phyloP scores from a whole-genome alignment of 2,329 filamentous ascomycete genomes.

The Sphaerulina vaccinii region DNA sequence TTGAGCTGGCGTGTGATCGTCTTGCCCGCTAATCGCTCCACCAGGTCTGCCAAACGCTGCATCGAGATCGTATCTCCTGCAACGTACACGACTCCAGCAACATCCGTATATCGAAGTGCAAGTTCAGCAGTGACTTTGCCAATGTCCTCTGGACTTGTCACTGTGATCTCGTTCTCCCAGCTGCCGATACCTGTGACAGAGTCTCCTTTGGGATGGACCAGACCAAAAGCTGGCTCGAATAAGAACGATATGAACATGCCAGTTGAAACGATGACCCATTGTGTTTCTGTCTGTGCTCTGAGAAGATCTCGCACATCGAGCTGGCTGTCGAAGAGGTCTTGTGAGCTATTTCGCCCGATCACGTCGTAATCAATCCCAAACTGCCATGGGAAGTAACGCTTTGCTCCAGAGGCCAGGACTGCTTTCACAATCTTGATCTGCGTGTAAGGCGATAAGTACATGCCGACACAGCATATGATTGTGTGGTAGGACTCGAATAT shows the following conservation, averaged over 20 bases:
- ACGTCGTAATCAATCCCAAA: slow-evolving; percentile 71
- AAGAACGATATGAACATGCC: slow-evolving; percentile 71
- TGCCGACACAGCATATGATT: slow-evolving; percentile 63
- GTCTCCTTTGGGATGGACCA: slow-evolving; percentile 52
- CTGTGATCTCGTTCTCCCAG: slow-evolving; percentile 62
- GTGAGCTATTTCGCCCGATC: slow-evolving; percentile 58
- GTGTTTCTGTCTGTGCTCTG: slow-evolving; percentile 42
- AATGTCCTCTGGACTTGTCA: slow-evolving; percentile 65
- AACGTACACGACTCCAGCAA: slow-evolving; percentile 54
- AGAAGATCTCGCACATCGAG: slow-evolving; percentile 57
- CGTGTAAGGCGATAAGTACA: slow-evolving; percentile 55
- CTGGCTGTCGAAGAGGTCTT: slow-evolving; percentile 69
- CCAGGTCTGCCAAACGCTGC: slow-evolving; percentile 47
- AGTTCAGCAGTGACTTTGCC: slow-evolving; percentile 59
- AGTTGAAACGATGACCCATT: slow-evolving; percentile 66
- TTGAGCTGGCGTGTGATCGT: slow-evolving; percentile 55
- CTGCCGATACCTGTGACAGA: slow-evolving; percentile 51
- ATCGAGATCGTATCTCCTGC: slow-evolving; percentile 65
- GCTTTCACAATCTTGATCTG: slow-evolving; percentile 60
- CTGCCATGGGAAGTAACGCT: slow-evolving; percentile 68
- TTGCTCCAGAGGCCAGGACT: slow-evolving; percentile 51
- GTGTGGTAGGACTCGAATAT: slow-evolving; percentile 49
- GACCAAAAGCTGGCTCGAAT: slow-evolving; percentile 62
- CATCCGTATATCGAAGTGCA: slow-evolving; percentile 44
- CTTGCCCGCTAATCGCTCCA: slow-evolving; percentile 48